Conservation (phyloP, 257 asterid species). For the Datura wrightii region DNA sequence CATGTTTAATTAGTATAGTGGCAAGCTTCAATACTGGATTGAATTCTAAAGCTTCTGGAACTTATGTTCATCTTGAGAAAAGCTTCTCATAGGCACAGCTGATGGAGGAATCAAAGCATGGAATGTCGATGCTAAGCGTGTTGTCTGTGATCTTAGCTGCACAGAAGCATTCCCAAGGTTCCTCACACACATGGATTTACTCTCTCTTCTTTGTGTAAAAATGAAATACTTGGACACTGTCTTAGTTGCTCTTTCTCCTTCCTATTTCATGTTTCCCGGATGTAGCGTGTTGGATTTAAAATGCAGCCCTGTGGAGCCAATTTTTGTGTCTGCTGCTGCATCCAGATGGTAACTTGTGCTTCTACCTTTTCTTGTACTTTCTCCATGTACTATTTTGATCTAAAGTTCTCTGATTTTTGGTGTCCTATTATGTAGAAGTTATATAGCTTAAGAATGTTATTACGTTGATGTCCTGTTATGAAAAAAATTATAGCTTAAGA, state of each 20-base stretch:
- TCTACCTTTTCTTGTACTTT: conserved; percentile 28
- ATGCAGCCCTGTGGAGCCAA: conserved; percentile 99
- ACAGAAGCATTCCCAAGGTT: conserved; percentile 85
- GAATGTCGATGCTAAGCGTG: conserved; percentile 96
- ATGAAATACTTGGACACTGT: conserved; percentile 26
- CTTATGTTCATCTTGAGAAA: conserved; percentile 53
- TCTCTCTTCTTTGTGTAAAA: conserved; percentile 35
- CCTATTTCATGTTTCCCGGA: conserved; percentile 35
- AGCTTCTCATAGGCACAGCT: conserved; percentile 99
- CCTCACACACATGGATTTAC: conserved; percentile 28
- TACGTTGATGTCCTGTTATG: neutral
- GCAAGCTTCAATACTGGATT: conserved; percentile 38
- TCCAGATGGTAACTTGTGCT: conserved; percentile 66
- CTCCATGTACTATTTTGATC: conserved; percentile 11
- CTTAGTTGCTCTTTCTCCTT: conserved; percentile 29
- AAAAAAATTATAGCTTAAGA: neutral
- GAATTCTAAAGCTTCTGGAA: conserved; percentile 43
- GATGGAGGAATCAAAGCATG: conserved; percentile 98
- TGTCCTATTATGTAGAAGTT: neutral
- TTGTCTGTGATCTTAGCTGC: conserved; percentile 89
- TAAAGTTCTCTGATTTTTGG: neutral
- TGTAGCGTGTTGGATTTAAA: conserved; percentile 94
- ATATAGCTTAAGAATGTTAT: neutral
- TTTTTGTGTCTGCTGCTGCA: conserved; percentile 97
- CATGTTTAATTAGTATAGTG: conserved; percentile 26